Conservation (phyloP, 1,284 basidiomycete species). For the Grifola frondosa region DNA sequence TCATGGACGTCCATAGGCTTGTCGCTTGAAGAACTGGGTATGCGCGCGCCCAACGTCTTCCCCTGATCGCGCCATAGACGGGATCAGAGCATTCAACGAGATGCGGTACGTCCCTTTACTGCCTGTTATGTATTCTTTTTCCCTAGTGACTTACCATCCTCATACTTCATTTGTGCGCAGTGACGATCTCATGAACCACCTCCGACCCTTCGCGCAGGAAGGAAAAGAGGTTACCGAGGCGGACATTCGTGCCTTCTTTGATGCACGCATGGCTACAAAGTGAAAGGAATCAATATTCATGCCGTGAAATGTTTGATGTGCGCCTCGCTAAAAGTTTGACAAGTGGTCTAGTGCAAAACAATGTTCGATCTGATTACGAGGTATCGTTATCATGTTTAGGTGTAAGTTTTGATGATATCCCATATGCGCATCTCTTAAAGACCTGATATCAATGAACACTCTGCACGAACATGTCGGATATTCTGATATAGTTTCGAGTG, state of each 20-base stretch:
- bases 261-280: constrained; percentile 33
- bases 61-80: constrained; percentile 74
- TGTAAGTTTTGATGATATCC: too few species aligned
- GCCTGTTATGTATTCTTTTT: neutral
- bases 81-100: constrained; percentile 75
- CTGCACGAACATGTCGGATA: too few species aligned
- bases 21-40: constrained; percentile 76
- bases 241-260: constrained; percentile 74
- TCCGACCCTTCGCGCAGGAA: constrained; percentile 75
- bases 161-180: constrained; percentile 36
- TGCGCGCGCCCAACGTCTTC: constrained; percentile 66
- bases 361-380: too few species aligned
- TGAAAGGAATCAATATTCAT: too few species aligned
- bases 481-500: too few species aligned
- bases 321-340: neutral
- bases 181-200: constrained; percentile 67
- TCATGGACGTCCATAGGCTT: constrained; percentile 44
- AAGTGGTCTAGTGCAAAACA: neutral
- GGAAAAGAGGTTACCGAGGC: constrained; percentile 73
- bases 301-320: neutral
- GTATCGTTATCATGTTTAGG: too few species aligned
- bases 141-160: neutral
- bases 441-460: too few species aligned
- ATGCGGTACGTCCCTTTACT: constrained; percentile 56
- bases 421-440: too few species aligned